Evolutionary conservation across 108 stramenopile species (phyloP).

Genomic region (Fistulifera pelliculosa): DNA sequence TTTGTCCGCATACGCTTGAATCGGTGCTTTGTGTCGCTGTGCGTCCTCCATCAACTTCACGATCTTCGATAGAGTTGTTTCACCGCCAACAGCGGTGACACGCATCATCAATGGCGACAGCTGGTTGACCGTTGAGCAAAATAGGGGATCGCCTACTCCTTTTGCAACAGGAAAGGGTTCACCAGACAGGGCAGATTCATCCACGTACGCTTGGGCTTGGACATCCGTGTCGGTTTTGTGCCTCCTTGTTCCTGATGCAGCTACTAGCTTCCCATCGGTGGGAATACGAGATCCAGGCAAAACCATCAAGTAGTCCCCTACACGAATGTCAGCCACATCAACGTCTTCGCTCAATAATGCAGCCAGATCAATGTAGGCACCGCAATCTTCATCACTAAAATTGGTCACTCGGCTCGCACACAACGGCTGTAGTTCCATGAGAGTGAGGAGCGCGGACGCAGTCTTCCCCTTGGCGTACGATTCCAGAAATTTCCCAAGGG

Average conservation of each 20-base stretch:
- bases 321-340: slow-evolving; percentile 25
- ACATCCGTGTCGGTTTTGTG: neutral
- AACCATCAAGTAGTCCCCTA: slow-evolving; percentile 49
- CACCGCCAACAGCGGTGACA: slow-evolving; percentile 69
- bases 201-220: slow-evolving; percentile 33
- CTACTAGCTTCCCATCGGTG: slow-evolving; percentile 45
- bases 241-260: slow-evolving; percentile 1
- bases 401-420: slow-evolving; percentile 9
- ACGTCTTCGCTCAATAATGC: slow-evolving; percentile 47
- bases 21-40: slow-evolving; percentile 86
- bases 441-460: slow-evolving; percentile 55
- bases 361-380: slow-evolving; percentile 8
- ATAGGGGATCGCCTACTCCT: slow-evolving; percentile 33
- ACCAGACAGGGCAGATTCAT: slow-evolving; percentile 82
- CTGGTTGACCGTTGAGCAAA: slow-evolving; percentile 57
- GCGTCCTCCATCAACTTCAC: slow-evolving; percentile 90
- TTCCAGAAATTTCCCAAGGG: slow-evolving; percentile 84
- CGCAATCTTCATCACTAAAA: neutral
- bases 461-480: slow-evolving; percentile 78
- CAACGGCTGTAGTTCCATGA: slow-evolving; percentile 50
- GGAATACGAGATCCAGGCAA: slow-evolving; percentile 58
- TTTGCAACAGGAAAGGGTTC: slow-evolving; percentile 80
- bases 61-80: slow-evolving; percentile 70
- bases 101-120: slow-evolving; percentile 53
- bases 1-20: slow-evolving; percentile 86